Evolutionary conservation across 148 eudicot genomes (phyloP).

Genomic region (Chenopodium quinoa): DNA sequence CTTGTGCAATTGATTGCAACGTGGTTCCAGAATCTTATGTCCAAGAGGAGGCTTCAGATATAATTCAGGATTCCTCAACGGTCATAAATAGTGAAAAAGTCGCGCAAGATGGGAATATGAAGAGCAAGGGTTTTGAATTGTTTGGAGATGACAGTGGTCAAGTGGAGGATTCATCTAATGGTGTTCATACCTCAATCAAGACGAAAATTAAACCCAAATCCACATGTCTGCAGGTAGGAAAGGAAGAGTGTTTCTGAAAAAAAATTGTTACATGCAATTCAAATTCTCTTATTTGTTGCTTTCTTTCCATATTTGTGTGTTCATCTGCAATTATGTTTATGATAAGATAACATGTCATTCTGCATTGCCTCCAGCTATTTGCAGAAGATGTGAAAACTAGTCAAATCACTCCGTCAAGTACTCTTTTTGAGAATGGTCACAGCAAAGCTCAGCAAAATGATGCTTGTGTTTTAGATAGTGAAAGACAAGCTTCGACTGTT

Average conservation of each 20-base stretch:
- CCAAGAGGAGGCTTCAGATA: constrained; percentile 34
- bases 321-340: constrained; percentile 14
- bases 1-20: constrained; percentile 42
- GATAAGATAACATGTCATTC: constrained; percentile 7
- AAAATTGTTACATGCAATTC: not conserved
- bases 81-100: constrained; percentile 20
- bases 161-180: constrained; percentile 26
- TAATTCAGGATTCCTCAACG: constrained; percentile 22
- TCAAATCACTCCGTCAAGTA: constrained; percentile 16
- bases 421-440: constrained; percentile 15
- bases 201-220: constrained; percentile 18
- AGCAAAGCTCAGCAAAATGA: constrained; percentile 24
- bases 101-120: constrained; percentile 19
- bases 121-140: constrained; percentile 35
- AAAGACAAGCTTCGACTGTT: constrained; percentile 21
- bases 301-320: not conserved
- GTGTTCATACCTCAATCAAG: constrained; percentile 18
- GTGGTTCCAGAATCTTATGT: constrained; percentile 36
- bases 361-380: constrained; percentile 38
- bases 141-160: constrained; percentile 27
- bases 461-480: constrained; percentile 7
- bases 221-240: constrained; percentile 51
- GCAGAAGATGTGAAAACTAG: constrained; percentile 32
- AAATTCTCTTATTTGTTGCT: not conserved
- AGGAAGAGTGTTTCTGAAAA: not conserved